A percentile compares a stretch with the other conserved stretches of the same genome.
Conservation (phyloP, 108 stramenopile species). For the Nitzschia sp. region DNA sequence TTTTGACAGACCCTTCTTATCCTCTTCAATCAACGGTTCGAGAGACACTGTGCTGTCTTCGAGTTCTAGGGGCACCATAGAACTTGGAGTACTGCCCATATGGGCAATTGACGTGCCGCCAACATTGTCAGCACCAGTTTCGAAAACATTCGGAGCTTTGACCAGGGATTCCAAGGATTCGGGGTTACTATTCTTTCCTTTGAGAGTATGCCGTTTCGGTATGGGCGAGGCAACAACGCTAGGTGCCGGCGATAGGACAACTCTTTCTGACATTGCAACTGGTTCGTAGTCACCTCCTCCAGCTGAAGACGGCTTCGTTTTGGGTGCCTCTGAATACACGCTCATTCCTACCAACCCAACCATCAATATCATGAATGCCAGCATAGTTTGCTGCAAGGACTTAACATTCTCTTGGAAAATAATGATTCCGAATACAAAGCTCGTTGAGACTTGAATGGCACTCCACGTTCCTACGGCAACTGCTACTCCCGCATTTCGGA, state of each 20-base stretch:
- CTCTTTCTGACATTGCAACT: background rate
- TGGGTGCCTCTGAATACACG: slow-evolving; percentile 43
- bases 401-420: slow-evolving; percentile 62
- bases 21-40: background rate
- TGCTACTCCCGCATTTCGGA: slow-evolving; percentile 67
- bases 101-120: background rate
- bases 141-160: background rate
- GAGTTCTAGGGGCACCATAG: slow-evolving; percentile 15
- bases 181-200: background rate
- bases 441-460: slow-evolving; percentile 50
- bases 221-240: background rate
- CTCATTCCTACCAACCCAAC: slow-evolving; percentile 44
- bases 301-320: background rate
- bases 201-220: background rate
- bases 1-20: slow-evolving; percentile 5
- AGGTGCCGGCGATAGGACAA: background rate
- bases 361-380: slow-evolving; percentile 27
- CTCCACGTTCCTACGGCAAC: slow-evolving; percentile 65
- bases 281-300: slow-evolving; percentile 7
- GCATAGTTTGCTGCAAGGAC: slow-evolving; percentile 5
- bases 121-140: background rate
- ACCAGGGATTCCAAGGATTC: background rate
- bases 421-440: slow-evolving; percentile 55
- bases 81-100: background rate
- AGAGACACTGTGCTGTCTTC: background rate